Percentiles rank a stretch among this genome's conserved stretches.
phyloP scores from a whole-genome alignment of 306 rosid genomes.

The Albizia julibrissin region DNA sequence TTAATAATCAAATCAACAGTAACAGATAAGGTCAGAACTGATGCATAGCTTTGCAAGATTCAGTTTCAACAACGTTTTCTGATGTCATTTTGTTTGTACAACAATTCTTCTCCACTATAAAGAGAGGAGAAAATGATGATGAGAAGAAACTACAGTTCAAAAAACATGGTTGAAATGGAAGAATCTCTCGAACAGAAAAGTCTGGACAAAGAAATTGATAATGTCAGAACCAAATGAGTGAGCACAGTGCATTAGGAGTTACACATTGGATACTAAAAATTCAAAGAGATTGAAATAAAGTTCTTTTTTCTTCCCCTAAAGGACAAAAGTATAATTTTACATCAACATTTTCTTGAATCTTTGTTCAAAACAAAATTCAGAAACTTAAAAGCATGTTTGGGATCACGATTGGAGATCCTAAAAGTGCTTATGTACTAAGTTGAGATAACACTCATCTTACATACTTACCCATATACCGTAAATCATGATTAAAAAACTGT shows the following conservation, averaged over 20 bases:
- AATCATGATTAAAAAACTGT: too few relatives aligned
- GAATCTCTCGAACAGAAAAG: neutral
- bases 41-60: neutral
- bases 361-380: neutral
- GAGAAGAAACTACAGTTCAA: neutral
- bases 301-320: too few relatives aligned
- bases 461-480: too few relatives aligned
- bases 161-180: slow-evolving; percentile 16
- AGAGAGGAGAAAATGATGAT: neutral
- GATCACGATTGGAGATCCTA: too few relatives aligned
- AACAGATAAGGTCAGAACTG: slow-evolving; percentile 30
- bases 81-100: slow-evolving; percentile 9
- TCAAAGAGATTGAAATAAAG: neutral
- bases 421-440: too few relatives aligned
- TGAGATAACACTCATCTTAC: too few relatives aligned
- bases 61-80: slow-evolving; percentile 28
- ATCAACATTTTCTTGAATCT: neutral
- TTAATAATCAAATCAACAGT: slow-evolving; percentile 30
- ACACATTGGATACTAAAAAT: neutral
- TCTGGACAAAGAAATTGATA: neutral
- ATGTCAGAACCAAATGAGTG: neutral
- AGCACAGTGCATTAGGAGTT: neutral
- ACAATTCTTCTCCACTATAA: neutral
- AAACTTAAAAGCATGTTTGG: too few relatives aligned
- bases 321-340: too few relatives aligned